Percentiles rank a stretch among this genome's conserved stretches.
Conservation (phyloP, 192 early-diverging fungal species). For the Linnemannia schmuckeri region DNA sequence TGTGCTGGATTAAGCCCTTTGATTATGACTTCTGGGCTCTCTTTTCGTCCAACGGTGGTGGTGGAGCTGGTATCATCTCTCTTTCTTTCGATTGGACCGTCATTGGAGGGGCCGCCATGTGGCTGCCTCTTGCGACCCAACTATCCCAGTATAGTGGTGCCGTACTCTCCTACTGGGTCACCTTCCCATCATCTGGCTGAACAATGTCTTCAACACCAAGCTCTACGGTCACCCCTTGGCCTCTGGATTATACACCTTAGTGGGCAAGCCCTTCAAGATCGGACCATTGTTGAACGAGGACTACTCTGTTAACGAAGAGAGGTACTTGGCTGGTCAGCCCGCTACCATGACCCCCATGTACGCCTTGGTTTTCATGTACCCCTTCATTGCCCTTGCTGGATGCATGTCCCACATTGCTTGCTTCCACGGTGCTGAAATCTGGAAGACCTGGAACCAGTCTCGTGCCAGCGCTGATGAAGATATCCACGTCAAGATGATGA, state of each 20-base stretch:
- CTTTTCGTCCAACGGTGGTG: slow-evolving; percentile 59
- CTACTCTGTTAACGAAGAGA: slow-evolving; percentile 49
- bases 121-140: slow-evolving; percentile 60
- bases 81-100: slow-evolving; percentile 79
- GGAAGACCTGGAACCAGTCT: slow-evolving; percentile 25
- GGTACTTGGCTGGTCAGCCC: slow-evolving; percentile 61
- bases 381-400: slow-evolving; percentile 64
- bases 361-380: slow-evolving; percentile 46
- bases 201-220: slow-evolving; percentile 46
- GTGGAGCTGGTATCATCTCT: slow-evolving; percentile 69
- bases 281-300: not conserved
- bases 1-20: slow-evolving; percentile 46
- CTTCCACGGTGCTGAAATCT: slow-evolving; percentile 74
- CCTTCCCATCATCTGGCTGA: slow-evolving; percentile 72
- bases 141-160: slow-evolving; percentile 72
- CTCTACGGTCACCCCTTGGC: slow-evolving; percentile 17
- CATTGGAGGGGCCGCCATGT: slow-evolving; percentile 33
- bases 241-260: slow-evolving; percentile 15
- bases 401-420: slow-evolving; percentile 69
- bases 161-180: slow-evolving; percentile 76
- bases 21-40: slow-evolving; percentile 41
- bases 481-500: slow-evolving; percentile 58
- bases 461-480: slow-evolving; percentile 24
- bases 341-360: slow-evolving; percentile 63
- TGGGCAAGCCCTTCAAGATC: slow-evolving; percentile 19